phyloP scores from a whole-genome alignment of 1,284 basidiomycete genomes.

The Cutaneotrichosporon sp. region DNA sequence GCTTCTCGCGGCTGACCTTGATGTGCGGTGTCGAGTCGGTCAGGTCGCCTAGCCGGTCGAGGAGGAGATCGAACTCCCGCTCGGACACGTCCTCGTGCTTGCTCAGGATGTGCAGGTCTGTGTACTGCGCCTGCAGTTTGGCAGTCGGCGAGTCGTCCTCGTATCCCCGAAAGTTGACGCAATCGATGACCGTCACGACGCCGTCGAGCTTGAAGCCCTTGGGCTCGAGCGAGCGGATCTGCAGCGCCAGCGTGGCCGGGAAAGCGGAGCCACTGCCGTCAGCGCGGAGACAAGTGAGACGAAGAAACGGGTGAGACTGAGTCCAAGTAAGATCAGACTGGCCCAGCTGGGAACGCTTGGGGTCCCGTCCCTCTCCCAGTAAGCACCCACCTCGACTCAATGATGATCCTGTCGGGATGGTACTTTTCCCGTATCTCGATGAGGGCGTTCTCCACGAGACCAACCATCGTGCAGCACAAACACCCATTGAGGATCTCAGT shows the following conservation, averaged over 20 bases:
- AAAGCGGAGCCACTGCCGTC: slow-evolving; percentile 64
- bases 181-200: slow-evolving; percentile 84
- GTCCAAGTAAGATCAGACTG: no score
- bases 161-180: slow-evolving; percentile 80
- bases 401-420: slow-evolving; percentile 80
- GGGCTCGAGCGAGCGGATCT: slow-evolving; percentile 78
- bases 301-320: no score
- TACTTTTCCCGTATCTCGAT: slow-evolving; percentile 83
- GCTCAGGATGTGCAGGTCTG: slow-evolving; percentile 82
- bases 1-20: slow-evolving; percentile 55
- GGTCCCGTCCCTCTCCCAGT: neutral
- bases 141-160: slow-evolving; percentile 85
- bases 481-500: slow-evolving; percentile 90
- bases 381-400: slow-evolving; percentile 76
- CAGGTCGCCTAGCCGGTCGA: slow-evolving; percentile 82
- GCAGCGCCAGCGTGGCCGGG: slow-evolving; percentile 82
- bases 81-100: slow-evolving; percentile 80
- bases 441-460: slow-evolving; percentile 83
- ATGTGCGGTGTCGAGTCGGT: slow-evolving; percentile 86
- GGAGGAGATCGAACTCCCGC: slow-evolving; percentile 70
- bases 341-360: neutral
- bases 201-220: slow-evolving; percentile 78
- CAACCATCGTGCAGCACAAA: slow-evolving; percentile 89
- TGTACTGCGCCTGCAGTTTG: slow-evolving; percentile 89
- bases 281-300: neutral